Evolutionary conservation across 345 rosid genomes (phyloP).

Genomic region (Odontarrhena argentea): DNA sequence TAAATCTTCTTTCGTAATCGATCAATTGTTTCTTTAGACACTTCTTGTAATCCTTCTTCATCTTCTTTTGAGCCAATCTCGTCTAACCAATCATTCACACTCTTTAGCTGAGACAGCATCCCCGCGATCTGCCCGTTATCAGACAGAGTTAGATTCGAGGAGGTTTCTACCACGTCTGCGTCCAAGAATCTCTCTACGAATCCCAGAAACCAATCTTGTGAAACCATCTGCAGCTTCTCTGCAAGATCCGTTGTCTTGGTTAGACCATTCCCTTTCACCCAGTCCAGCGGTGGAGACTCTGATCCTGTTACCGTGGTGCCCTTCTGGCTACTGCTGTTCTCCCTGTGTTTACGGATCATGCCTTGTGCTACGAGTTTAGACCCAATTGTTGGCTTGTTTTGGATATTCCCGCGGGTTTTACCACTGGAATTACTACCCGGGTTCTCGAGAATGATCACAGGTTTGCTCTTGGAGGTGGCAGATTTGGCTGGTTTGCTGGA

Average conservation of each 20-base stretch:
- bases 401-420: slow-evolving; percentile 52
- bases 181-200: slow-evolving; percentile 91
- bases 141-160: slow-evolving; percentile 57
- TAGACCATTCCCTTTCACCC: slow-evolving; percentile 73
- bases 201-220: slow-evolving; percentile 91
- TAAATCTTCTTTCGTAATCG: slow-evolving; percentile 87
- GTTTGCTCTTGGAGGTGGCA: slow-evolving; percentile 46
- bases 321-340: slow-evolving; percentile 55
- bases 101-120: slow-evolving; percentile 90
- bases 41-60: slow-evolving; percentile 51
- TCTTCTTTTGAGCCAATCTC: slow-evolving; percentile 69
- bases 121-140: slow-evolving; percentile 88
- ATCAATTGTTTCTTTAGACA: slow-evolving; percentile 64
- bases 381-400: slow-evolving; percentile 52
- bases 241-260: slow-evolving; percentile 77
- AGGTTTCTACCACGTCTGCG: slow-evolving; percentile 54
- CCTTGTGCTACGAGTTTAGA: slow-evolving; percentile 81
- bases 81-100: slow-evolving; percentile 92
- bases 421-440: slow-evolving; percentile 47
- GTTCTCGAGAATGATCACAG: slow-evolving; percentile 60
- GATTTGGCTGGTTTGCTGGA: slow-evolving; percentile 49
- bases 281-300: slow-evolving; percentile 57
- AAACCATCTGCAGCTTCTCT: slow-evolving; percentile 68
- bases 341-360: slow-evolving; percentile 60
- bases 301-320: slow-evolving; percentile 39